A percentile compares a stretch with the other conserved stretches of the same genome.
These are phyloP conservation scores for Colletotrichum filicis DNA, from an alignment of 2,329 filamentous ascomycete genomes.

Conservation along the genomic window DNA sequence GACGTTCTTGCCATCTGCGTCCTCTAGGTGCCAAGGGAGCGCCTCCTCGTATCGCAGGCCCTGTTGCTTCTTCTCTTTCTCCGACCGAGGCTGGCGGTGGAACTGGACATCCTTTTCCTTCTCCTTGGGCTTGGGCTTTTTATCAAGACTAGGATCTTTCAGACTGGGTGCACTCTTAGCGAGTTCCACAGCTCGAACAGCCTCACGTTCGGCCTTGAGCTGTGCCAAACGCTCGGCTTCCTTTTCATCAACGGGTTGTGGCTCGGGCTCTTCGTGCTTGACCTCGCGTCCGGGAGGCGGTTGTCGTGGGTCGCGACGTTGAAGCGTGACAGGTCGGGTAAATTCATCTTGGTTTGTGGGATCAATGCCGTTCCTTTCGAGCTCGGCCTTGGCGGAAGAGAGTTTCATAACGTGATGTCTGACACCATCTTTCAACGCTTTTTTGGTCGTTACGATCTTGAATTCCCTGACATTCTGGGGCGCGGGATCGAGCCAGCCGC, in stretches of 20 bases:
- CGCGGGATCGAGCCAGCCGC: slow-evolving; percentile 68
- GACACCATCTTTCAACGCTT: slow-evolving; percentile 79
- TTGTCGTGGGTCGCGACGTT: slow-evolving; percentile 86
- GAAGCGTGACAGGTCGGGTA: slow-evolving; percentile 86
- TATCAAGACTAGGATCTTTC: slow-evolving; percentile 62
- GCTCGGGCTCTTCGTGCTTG: slow-evolving; percentile 65
- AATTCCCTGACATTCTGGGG: slow-evolving; percentile 57
- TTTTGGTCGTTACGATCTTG: slow-evolving; percentile 82
- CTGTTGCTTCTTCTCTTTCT: slow-evolving; percentile 81
- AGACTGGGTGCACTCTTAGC: slow-evolving; percentile 91
- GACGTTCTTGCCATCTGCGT: slow-evolving; percentile 93
- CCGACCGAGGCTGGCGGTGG: slow-evolving; percentile 80
- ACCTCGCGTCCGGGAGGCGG: slow-evolving; percentile 71
- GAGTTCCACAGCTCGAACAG: slow-evolving; percentile 85
- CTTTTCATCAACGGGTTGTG: slow-evolving; percentile 62
- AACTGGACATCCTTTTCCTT: slow-evolving; percentile 87
- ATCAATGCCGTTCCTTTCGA: slow-evolving; percentile 72
- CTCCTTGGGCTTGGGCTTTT: slow-evolving; percentile 75
- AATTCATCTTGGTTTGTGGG: slow-evolving; percentile 80
- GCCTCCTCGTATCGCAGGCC: slow-evolving; percentile 92
- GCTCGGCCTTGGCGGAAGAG: slow-evolving; percentile 61
- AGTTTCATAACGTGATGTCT: slow-evolving; percentile 92
- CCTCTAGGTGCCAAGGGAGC: slow-evolving; percentile 95
- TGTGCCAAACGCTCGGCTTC: slow-evolving; percentile 76
- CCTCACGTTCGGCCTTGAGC: slow-evolving; percentile 80